Base-by-base conservation (phyloP, 2,329 filamentous ascomycete genomes). In the Dactylellina haptotyla region DNA sequence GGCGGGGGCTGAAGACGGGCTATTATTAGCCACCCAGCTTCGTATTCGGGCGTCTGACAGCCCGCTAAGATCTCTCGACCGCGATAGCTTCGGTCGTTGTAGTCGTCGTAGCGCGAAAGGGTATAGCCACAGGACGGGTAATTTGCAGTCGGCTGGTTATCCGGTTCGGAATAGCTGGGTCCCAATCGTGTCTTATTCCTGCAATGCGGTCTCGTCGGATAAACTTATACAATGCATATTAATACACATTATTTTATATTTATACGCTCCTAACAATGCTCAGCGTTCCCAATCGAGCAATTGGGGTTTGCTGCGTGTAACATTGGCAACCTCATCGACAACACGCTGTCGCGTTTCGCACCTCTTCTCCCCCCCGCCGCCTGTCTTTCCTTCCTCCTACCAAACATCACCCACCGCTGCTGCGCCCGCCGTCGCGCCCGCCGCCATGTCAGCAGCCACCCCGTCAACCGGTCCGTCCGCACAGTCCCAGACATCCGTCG, bases 371-470 rank as follows among this genome's bases (percentile, higher is more conserved):
- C 4, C 10, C 30, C 30, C 10, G 23, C 23, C n/a, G 5, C 30
- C 34, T 43, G 43, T 45, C 53, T 16, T 30, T 8, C 32, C 39
- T n/a, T 14, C 37, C 12, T 9, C 12, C n/a, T 37, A 5, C 53
- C 39, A 25, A 4, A 50, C 25, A 58, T 23, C 26, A 20, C 12
- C 10, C 56, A 16, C 56, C 20, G 18, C n/a, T n/a, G n/a, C n/a
- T 10, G 4, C 14, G 50, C 23, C 14, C 9, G 14, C 32, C 14
- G 14, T 14, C 6, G 6, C 32, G 14, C 14, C 32, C 14, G 12
- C 41, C n/a, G 20, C 50, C 50, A 71, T 71, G 66, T 71, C 66
- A 14, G 45, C 58, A 57, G 51, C 66, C n/a, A 56, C 66, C 14
- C 56, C 64, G 4, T 41, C 48, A 2, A 26, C 64, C 2, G 45